Evolutionary conservation across 108 stramenopile species (phyloP).

Genomic region (Cyclotella cryptica): DNA sequence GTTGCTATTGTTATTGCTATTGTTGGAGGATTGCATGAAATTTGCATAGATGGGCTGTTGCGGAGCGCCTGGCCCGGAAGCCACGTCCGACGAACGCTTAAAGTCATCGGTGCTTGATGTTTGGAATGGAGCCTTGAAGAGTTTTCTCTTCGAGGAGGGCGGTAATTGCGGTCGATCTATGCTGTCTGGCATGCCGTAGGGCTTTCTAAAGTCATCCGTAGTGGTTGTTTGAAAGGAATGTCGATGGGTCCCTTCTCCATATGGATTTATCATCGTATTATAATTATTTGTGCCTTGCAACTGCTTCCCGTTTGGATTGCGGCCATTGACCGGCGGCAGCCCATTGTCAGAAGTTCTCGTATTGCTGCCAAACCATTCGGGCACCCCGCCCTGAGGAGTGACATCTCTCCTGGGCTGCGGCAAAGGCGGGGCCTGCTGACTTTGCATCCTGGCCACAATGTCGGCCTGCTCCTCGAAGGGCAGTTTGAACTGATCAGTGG

Average conservation of each 20-base stretch:
- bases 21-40: background rate
- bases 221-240: constrained; percentile 15
- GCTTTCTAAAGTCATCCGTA: constrained; percentile 31
- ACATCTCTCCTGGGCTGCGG: background rate
- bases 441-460: background rate
- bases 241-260: background rate
- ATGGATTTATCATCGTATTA: background rate
- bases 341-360: background rate
- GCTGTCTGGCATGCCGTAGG: constrained; percentile 10
- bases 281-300: background rate
- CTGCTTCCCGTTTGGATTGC: background rate
- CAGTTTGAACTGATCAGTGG: constrained; percentile 30
- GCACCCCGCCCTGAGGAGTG: background rate
- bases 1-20: constrained; percentile 20
- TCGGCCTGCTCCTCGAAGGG: constrained; percentile 8
- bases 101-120: constrained; percentile 36
- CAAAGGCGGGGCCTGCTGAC: background rate
- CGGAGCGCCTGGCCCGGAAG: constrained; percentile 12
- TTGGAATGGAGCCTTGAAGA: constrained; percentile 32
- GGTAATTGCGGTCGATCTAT: background rate
- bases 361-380: background rate
- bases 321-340: background rate
- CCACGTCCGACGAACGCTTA: constrained; percentile 16
- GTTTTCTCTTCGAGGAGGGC: background rate
- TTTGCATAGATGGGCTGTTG: background rate